phyloP scores from a whole-genome alignment of 2,329 filamentous ascomycete genomes.

The Xylaria sp. region DNA sequence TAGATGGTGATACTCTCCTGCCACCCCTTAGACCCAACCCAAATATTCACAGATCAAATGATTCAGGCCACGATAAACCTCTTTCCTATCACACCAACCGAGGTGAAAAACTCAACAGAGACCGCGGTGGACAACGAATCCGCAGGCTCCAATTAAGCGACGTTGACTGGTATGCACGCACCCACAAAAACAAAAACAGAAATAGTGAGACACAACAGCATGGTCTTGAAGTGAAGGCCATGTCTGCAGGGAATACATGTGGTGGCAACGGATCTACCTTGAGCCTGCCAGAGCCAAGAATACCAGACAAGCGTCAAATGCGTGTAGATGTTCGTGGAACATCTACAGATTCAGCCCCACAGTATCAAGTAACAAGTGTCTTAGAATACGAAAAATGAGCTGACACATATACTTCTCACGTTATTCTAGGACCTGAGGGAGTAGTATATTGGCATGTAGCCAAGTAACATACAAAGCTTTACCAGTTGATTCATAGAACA shows the following conservation, averaged over 20 bases:
- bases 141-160: constrained; percentile 95
- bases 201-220: constrained; percentile 16
- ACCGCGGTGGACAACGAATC: constrained; percentile 80
- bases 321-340: constrained; percentile 32
- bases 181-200: constrained; percentile 40
- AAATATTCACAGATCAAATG: constrained; percentile 61
- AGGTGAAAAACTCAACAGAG: constrained; percentile 65
- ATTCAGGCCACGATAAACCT: constrained; percentile 62
- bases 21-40: constrained; percentile 56
- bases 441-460: constrained; percentile 16
- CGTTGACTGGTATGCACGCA: constrained; percentile 86
- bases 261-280: constrained; percentile 35
- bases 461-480: constrained; percentile 27
- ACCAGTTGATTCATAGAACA: constrained; percentile 15
- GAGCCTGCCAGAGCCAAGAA: constrained; percentile 39
- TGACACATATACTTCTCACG: constrained; percentile 31
- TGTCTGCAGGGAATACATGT: constrained; percentile 26
- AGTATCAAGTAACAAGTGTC: constrained; percentile 11
- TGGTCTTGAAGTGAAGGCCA: constrained; percentile 31
- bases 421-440: constrained; percentile 36
- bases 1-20: constrained; percentile 73
- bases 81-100: constrained; percentile 64
- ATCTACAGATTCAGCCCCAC: constrained; percentile 19
- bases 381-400: constrained; percentile 23
- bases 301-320: constrained; percentile 44